Percentiles rank a stretch among this genome's conserved stretches.
phyloP scores from a whole-genome alignment of 1,139 yeast genomes.

The Williopsis jadinii region DNA sequence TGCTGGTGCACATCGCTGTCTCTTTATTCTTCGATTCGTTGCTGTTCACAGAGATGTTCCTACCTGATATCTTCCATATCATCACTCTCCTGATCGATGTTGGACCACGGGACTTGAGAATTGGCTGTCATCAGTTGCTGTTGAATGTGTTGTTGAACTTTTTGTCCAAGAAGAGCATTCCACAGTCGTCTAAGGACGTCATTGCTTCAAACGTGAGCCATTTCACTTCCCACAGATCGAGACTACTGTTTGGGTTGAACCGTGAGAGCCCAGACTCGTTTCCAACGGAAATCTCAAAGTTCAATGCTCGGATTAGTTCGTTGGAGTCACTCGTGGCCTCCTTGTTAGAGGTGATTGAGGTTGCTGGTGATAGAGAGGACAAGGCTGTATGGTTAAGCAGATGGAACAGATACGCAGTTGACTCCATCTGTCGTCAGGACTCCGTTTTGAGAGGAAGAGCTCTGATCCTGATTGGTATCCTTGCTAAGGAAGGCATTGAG shows the following conservation, averaged over 20 bases:
- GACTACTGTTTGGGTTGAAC: constrained; percentile 72
- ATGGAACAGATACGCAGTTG: constrained; percentile 63
- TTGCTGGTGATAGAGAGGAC: constrained; percentile 38
- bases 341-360: constrained; percentile 50
- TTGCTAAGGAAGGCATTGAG: constrained; percentile 57
- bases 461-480: constrained; percentile 61
- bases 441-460: constrained; percentile 71
- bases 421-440: constrained; percentile 52
- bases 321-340: constrained; percentile 63
- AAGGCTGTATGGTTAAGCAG: constrained; percentile 58
- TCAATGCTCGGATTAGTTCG: constrained; percentile 45
- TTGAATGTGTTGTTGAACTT: constrained; percentile 71
- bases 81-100: constrained; percentile 69
- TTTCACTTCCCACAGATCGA: constrained; percentile 66
- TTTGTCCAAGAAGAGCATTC: constrained; percentile 48
- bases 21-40: constrained; percentile 70
- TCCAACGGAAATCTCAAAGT: constrained; percentile 33
- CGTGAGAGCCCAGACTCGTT: constrained; percentile 44
- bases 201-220: constrained; percentile 49
- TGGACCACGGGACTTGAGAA: constrained; percentile 63
- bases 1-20: constrained; percentile 59
- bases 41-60: constrained; percentile 53
- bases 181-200: constrained; percentile 34
- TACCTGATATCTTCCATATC: constrained; percentile 68
- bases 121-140: constrained; percentile 56